Evolutionary conservation across 352 stramenopile genomes (phyloP), one percentile per base, ranked within the genome.

Genomic region (Pythium rhizo-oryzae): DNA sequence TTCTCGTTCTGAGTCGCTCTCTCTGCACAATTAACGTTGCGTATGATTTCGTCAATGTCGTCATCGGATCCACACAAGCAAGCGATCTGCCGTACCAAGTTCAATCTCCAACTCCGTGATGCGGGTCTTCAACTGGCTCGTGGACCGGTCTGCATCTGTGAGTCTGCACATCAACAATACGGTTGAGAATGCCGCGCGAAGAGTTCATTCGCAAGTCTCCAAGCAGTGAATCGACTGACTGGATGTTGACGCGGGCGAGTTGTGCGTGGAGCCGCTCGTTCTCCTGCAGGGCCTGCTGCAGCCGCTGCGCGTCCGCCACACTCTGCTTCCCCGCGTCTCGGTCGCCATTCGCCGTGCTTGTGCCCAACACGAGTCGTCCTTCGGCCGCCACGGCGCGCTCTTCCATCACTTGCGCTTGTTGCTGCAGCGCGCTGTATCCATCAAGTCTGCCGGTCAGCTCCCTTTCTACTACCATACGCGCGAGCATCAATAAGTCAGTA

Each of bases 181-280:
- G 23, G 41, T 28, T 18, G 43, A 53, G 9, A 37, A 33, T 33
- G 28, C 28, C 28, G 28, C 28, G 28, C 28, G 28, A 33, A 33
- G 28, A 33, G 28, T 33, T 33, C 28, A 33, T 33, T 33, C 3
- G 6, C 28, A 33, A 33, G 28, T 33, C 28, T 33, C 28, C 28
- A 33, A 35, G 23, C 4, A 51, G 11, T 8, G 19, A 30, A 37
- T 37, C 19, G 30, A 35, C 68, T 57, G 28, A 81, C 75, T 79
- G 64, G 5, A 69, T 60, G 18, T 64, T 62, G 6, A 58, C 16
- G 1, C 25, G 39, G 16, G 63, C 51, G 0, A 75, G 57, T 30
- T 76, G 49, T 3, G 68, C 62, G 28, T 75, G 56, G 3, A 81
- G 62, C 6, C 59, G 65, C 50, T 75, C 75, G 61, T 79, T 79